Percentiles rank a stretch among this genome's conserved stretches.
Evolutionary conservation across 257 asterid genomes (phyloP).

Genomic region (Fraxinus pennsylvanica): DNA sequence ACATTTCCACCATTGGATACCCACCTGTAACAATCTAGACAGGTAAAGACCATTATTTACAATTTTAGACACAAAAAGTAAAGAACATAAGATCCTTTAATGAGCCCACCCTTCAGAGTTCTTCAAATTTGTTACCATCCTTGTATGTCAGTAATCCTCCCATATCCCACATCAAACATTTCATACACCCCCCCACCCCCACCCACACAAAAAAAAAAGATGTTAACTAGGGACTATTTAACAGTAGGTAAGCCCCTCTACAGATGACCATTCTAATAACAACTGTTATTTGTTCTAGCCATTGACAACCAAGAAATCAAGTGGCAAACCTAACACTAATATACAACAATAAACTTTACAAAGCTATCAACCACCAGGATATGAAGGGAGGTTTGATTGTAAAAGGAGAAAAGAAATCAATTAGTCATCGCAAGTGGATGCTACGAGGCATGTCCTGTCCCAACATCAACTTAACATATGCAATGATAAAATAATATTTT

Average conservation of each 20-base stretch:
- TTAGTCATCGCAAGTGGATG: not conserved
- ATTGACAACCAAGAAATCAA: not conserved
- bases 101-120: not conserved
- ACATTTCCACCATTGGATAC: not conserved
- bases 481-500: constrained; percentile 8
- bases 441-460: constrained; percentile 3
- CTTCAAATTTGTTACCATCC: not conserved
- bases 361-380: constrained; percentile 10
- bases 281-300: not conserved
- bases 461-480: not conserved
- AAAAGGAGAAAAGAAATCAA: not conserved
- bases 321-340: not conserved
- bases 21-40: not conserved
- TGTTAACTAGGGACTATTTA: not conserved
- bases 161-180: not conserved
- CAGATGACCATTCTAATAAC: not conserved
- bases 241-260: not conserved
- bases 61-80: not conserved
- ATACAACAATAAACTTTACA: not conserved
- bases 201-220: not conserved
- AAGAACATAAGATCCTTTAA: not conserved
- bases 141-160: not conserved
- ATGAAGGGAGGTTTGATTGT: not conserved
- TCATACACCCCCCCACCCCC: not conserved
- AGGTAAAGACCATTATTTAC: not conserved